Base-by-base conservation (phyloP, 1,139 yeast genomes). In the Kodamaea ohmeri region DNA sequence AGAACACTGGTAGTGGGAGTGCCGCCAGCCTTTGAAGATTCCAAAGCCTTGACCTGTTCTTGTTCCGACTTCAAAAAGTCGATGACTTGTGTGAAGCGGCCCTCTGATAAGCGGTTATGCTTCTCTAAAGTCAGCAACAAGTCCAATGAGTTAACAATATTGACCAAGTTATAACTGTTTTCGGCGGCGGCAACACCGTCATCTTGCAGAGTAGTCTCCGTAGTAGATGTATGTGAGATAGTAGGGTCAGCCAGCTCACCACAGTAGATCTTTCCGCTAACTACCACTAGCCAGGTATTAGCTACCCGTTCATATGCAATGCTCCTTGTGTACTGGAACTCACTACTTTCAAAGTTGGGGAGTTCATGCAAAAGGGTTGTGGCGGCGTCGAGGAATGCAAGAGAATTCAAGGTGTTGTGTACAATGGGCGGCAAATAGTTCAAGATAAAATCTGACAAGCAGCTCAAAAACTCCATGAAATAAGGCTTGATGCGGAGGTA, bases 391-490 rank as follows among this genome's bases (percentile, higher is more conserved):
- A 88, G 69, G 51, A 86, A 87, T 36, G 73, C 74, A 36, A 89
- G 66, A 2, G 94, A 76, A 41, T 72, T 72, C 16, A 72, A 55
- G 14, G 75, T 63, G 49, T 78, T 78, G 13, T 67, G 56, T 54
- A 83, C 89, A 41, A 78, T 72, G 7, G 96, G 96, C 15, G 96
- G 95, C 44, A 89, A 68, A 54, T 83, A 85, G 52, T 78, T 81
- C 46, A 85, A 68, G 6, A 88, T 80, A 56, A 83, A 89, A 60
- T 89, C 97, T 29, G 86, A 78, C 39, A 90, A 65, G 34, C 94
- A 82, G 50, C 77, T 73, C 46, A 88, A 73, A 52, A 90, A 87
- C 51, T 87, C 96, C 47, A 80, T 76, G 43, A 89, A 73, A 41
- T 69, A 63, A 1, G 88, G 80, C 52, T 87, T 83, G 39, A 90